A percentile compares a stretch with the other conserved stretches of the same genome.
These are phyloP conservation scores for Cordyceps farinosa DNA, from an alignment of 2,329 filamentous ascomycete species.

Conservation along the genomic window DNA sequence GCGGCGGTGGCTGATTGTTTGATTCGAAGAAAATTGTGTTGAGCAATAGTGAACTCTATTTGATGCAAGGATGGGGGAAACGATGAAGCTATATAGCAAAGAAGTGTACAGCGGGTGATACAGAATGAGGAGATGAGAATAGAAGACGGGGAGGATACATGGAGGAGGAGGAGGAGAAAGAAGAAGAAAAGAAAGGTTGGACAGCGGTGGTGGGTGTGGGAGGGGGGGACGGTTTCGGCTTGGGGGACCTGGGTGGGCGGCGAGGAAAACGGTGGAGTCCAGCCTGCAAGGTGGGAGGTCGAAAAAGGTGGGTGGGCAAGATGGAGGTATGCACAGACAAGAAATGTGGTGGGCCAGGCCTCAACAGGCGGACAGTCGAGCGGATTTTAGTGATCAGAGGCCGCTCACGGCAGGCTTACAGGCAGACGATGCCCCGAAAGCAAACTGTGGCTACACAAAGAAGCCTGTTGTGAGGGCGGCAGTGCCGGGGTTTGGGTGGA, in stretches of 20 bases:
- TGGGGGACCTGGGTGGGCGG: slow-evolving; percentile 3
- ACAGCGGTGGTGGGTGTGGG: slow-evolving; percentile 11
- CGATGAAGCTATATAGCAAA: slow-evolving; percentile 9
- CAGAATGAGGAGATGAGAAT: slow-evolving; percentile 7
- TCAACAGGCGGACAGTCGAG: neutral
- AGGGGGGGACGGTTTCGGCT: slow-evolving; percentile 13
- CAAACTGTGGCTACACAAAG: neutral
- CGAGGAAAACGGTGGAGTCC: neutral
- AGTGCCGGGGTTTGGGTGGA: slow-evolving; percentile 6
- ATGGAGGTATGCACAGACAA: slow-evolving; percentile 16
- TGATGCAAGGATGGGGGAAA: neutral
- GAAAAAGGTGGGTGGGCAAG: neutral
- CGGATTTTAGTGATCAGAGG: neutral
- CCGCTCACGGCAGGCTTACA: neutral
- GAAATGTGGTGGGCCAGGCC: slow-evolving; percentile 16
- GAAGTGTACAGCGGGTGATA: slow-evolving; percentile 10
- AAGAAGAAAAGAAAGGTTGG: slow-evolving; percentile 18
- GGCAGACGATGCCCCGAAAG: neutral
- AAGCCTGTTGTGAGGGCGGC: neutral
- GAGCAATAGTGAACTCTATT: neutral
- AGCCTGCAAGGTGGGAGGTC: neutral
- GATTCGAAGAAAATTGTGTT: neutral
- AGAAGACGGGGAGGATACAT: slow-evolving; percentile 3
- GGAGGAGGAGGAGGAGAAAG: slow-evolving; percentile 8
- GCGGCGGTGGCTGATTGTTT: neutral